Conservation (phyloP, 2,329 filamentous ascomycete genomes). For the Cadophora luteo-olivacea region DNA sequence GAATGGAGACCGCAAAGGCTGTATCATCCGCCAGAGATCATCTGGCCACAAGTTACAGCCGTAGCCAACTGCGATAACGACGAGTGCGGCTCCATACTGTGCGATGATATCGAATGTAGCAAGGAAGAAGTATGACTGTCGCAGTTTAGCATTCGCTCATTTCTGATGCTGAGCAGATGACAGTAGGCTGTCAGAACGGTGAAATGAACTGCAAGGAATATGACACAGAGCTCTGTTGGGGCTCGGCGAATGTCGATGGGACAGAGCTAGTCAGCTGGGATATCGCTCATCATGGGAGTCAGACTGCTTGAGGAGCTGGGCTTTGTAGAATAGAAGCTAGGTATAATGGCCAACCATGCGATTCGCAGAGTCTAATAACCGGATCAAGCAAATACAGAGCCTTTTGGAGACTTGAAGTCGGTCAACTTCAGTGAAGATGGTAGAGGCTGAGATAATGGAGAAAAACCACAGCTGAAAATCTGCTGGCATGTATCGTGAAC, state of each 20-base stretch:
- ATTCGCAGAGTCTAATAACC: no score
- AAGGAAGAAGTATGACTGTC: background rate
- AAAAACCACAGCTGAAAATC: no score
- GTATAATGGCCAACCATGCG: no score
- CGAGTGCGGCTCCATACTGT: background rate
- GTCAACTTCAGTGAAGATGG: no score
- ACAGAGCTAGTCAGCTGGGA: background rate
- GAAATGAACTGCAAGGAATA: slow-evolving; percentile 3
- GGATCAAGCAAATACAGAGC: no score
- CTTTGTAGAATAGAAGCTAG: no score
- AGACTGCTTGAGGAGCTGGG: no score
- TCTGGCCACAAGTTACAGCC: background rate
- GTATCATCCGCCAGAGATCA: background rate
- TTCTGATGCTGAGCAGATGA: background rate
- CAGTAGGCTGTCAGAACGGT: background rate
- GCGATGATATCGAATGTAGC: background rate
- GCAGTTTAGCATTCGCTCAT: background rate
- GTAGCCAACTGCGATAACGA: background rate
- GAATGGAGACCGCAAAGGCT: background rate
- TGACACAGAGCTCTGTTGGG: background rate
- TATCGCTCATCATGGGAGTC: background rate
- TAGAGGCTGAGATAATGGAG: background rate
- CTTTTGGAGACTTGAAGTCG: background rate
- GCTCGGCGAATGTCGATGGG: background rate
- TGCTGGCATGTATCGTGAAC: background rate